phyloP scores from a whole-genome alignment of 352 stramenopile species.

The Phytopythium oedochilum region DNA sequence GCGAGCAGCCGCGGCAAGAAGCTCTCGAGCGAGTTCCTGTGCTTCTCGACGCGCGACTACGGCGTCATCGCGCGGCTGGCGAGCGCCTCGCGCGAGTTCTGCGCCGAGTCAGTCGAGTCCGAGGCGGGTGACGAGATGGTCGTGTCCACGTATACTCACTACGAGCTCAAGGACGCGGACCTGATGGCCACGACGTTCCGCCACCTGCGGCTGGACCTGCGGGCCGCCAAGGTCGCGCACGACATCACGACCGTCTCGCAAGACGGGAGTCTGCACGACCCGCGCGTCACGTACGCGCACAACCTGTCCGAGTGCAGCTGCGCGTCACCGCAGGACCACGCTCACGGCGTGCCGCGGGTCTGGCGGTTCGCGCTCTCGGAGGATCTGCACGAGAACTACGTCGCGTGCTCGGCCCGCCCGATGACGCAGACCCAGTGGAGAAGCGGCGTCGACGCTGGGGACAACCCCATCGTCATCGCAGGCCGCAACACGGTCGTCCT shows the following conservation, averaged over 20 bases:
- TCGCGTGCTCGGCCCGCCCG: slow-evolving; percentile 1
- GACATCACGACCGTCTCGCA: slow-evolving; percentile 19
- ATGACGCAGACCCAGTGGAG: slow-evolving; percentile 4
- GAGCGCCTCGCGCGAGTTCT: slow-evolving; percentile 15
- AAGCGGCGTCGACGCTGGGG: not conserved
- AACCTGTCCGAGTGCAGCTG: slow-evolving; percentile 24
- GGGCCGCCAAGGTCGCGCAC: slow-evolving; percentile 10
- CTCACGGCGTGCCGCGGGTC: slow-evolving; percentile 3
- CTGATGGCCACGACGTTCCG: slow-evolving; percentile 16
- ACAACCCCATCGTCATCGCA: not conserved
- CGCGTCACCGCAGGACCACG: slow-evolving; percentile 9
- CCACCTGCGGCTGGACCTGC: slow-evolving; percentile 18
- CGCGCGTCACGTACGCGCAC: slow-evolving; percentile 22
- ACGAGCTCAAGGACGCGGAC: slow-evolving; percentile 9
- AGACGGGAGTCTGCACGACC: slow-evolving; percentile 27
- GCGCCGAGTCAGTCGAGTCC: not conserved
- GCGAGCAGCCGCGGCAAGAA: not conserved
- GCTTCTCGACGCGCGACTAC: slow-evolving; percentile 15
- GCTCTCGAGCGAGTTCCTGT: slow-evolving; percentile 1
- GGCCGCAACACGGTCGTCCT: slow-evolving; percentile 23
- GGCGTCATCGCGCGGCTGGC: slow-evolving; percentile 15
- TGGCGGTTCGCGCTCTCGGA: not conserved
- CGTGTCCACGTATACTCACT: slow-evolving; percentile 13
- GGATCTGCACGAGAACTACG: slow-evolving; percentile 3
- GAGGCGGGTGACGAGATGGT: not conserved